These are phyloP conservation scores for Lyophyllum atratum DNA, from an alignment of 768 basidiomycete genomes.

Conservation along the genomic window DNA sequence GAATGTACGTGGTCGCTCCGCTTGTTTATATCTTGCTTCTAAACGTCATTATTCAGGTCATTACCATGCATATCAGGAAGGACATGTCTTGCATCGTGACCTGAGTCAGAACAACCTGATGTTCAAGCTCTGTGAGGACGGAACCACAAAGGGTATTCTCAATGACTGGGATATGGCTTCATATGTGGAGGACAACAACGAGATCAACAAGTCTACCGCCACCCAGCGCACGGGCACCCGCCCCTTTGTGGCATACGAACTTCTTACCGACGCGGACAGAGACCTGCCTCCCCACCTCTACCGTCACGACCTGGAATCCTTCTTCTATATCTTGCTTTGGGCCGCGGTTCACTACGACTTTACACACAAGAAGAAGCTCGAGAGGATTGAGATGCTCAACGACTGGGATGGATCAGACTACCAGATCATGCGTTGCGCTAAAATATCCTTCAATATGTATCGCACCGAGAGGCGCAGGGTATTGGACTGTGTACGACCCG, in stretches of 20 bases:
- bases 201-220: not conserved
- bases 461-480: not conserved
- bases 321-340: conserved; percentile 27
- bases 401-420: not conserved
- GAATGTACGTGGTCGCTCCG: conserved; percentile 25
- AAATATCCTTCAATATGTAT: too few species aligned
- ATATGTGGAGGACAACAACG: conserved; percentile 4
- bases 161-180: conserved; percentile 29
- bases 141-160: conserved; percentile 20
- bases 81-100: conserved; percentile 29
- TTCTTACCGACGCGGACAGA: conserved; percentile 9
- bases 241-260: conserved; percentile 31
- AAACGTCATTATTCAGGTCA: conserved; percentile 21
- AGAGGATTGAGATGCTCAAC: not conserved
- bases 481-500: not conserved
- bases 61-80: conserved; percentile 20
- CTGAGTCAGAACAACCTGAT: conserved; percentile 34
- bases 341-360: conserved; percentile 22
- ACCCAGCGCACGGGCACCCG: conserved; percentile 24
- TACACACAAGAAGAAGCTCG: conserved; percentile 5
- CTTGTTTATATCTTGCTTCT: not conserved
- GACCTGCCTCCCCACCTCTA: conserved; percentile 20
- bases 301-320: conserved; percentile 29
- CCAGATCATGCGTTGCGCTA: too few species aligned
- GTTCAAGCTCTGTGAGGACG: conserved; percentile 13